These are phyloP conservation scores for Metschnikowia kofuensis DNA, from an alignment of 805 yeast species.

Conservation along the genomic window DNA sequence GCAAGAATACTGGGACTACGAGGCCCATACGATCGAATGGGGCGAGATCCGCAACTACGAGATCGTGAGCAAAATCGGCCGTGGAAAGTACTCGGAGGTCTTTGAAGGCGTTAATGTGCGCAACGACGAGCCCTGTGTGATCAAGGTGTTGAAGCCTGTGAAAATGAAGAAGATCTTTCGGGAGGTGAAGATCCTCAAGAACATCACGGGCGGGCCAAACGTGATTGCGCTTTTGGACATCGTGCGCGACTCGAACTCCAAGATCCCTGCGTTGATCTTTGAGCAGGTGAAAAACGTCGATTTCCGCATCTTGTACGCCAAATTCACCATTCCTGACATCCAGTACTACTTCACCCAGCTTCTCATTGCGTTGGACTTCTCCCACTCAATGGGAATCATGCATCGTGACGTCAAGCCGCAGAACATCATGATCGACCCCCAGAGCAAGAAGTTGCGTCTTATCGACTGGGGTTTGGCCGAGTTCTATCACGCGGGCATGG, in stretches of 20 bases:
- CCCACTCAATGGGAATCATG: constrained; percentile 94
- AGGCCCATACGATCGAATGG: constrained; percentile 48
- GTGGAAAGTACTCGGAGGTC: constrained; percentile 95
- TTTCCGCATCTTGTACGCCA: constrained; percentile 77
- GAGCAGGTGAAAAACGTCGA: constrained; percentile 83
- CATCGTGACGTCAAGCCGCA: constrained; percentile 96
- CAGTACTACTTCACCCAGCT: constrained; percentile 81
- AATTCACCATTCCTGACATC: constrained; percentile 70
- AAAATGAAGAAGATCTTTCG: constrained; percentile 88
- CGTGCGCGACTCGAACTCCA: constrained; percentile 74
- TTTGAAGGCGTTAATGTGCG: constrained; percentile 77
- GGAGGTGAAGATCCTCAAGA: constrained; percentile 83
- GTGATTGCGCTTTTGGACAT: constrained; percentile 74
- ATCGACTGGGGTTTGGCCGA: constrained; percentile 98
- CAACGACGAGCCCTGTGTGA: constrained; percentile 64
- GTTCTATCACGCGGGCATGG: constrained; percentile 84
- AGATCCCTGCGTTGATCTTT: constrained; percentile 83
- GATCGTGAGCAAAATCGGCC: constrained; percentile 78
- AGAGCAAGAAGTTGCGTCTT: constrained; percentile 62
- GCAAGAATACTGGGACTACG: constrained; percentile 83
- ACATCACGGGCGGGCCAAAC: constrained; percentile 82
- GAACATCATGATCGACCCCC: constrained; percentile 91
- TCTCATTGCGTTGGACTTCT: constrained; percentile 79
- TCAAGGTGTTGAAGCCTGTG: constrained; percentile 89
- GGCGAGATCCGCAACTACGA: constrained; percentile 56